Base-by-base conservation (phyloP, 768 basidiomycete genomes). In the Ephemerocybe angulata region DNA sequence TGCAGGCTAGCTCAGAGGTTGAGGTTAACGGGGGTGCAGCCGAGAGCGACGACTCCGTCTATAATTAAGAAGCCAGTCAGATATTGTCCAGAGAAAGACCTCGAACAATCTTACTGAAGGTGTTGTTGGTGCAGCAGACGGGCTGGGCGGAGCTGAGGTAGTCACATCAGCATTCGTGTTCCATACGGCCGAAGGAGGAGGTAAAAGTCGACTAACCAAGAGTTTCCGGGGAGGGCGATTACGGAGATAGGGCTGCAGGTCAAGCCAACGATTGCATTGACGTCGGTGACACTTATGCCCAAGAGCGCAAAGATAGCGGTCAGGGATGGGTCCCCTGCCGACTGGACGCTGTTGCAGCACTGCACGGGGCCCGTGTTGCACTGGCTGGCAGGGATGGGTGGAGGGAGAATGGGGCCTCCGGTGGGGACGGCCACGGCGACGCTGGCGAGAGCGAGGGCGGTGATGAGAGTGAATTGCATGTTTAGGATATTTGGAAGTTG, bases 101-200 rank as follows among this genome's bases (percentile, higher is more conserved):
- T 12, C 3, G 24, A 11, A 3, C 11, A 37, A 15, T 44, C 65
- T 60, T 58, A 69, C 67, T 57, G 62, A 63, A 66, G 29, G 43
- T 55, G 58, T 68, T 65, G 55, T 64, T 56, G 17, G 61, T 60
- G 60, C 68, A 70, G 63, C 68, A 71, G 28, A 68, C 66, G n/a
- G 65, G 52, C n/a, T 68, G 60, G 15, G 63, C 58, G 53, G 61
- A 38, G 62, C 68, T 69, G 41, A 35, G 17, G 29, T 40, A 31
- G 11, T n/a, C 8, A 19, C 33, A 51, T 22, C 3, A 28, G 33
- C n/a, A 40, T 21, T 28, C 25, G 28, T n/a, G n/a, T n/a, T n/a
- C 21, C 21, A 31, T 3, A 10, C 29, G 6, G 28, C 21, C 27
- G 21, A 29, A n/a, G 29, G 43, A 3, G 13, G 3, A n/a, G 19